Conservation (phyloP, 2,329 filamentous ascomycete species). For the Verticillium klebahnii region DNA sequence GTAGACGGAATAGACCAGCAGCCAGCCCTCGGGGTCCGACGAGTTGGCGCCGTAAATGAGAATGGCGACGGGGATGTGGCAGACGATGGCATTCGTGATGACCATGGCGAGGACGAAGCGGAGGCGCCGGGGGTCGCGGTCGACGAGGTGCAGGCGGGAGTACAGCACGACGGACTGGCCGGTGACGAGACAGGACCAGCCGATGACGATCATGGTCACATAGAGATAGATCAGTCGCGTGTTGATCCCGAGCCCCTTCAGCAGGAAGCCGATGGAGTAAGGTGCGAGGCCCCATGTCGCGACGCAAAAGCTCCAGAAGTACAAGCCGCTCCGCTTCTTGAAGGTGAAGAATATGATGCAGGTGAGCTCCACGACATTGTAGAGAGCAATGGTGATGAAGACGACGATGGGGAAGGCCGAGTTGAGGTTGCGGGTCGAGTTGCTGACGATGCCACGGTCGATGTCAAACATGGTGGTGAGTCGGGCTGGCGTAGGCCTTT, state of each 20-base stretch:
- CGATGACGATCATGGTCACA: constrained; percentile 33
- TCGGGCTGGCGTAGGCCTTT: background rate
- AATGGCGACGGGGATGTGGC: constrained; percentile 50
- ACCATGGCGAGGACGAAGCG: constrained; percentile 53
- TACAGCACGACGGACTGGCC: constrained; percentile 59
- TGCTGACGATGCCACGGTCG: constrained; percentile 3
- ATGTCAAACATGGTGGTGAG: constrained; percentile 3
- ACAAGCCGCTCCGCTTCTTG: constrained; percentile 26
- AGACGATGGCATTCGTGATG: constrained; percentile 44
- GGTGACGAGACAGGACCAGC: constrained; percentile 49
- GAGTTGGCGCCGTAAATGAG: constrained; percentile 49
- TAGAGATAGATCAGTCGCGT: constrained; percentile 9
- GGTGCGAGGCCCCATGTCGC: constrained; percentile 28
- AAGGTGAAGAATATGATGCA: constrained; percentile 31
- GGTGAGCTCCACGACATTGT: constrained; percentile 30
- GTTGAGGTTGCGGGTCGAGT: background rate
- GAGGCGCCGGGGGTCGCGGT: constrained; percentile 43
- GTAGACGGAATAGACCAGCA: constrained; percentile 36
- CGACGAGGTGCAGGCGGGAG: constrained; percentile 56
- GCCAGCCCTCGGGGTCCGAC: constrained; percentile 16
- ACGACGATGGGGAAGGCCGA: constrained; percentile 12
- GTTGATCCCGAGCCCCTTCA: constrained; percentile 25
- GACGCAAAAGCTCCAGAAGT: constrained; percentile 33
- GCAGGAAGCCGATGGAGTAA: constrained; percentile 39
- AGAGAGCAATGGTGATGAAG: constrained; percentile 25